A percentile compares a stretch with the other conserved stretches of the same genome.
These are phyloP conservation scores for Lichtheimia hyalospora DNA, from an alignment of 371 early-diverging fungal species.

Conservation along the genomic window DNA sequence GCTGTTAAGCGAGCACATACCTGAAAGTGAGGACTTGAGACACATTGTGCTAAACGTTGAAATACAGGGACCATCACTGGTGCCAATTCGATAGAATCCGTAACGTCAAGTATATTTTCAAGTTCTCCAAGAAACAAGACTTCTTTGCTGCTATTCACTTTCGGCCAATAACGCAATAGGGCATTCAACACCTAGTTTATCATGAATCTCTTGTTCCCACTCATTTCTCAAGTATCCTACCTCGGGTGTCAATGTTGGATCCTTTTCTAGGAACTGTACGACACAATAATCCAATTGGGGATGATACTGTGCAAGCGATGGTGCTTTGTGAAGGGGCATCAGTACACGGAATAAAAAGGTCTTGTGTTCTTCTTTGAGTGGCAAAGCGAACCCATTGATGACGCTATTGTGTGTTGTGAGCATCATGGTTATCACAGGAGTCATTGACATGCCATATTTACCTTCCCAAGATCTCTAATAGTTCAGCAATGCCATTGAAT, in stretches of 20 bases:
- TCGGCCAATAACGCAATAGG: slow-evolving; percentile 95
- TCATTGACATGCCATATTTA: slow-evolving; percentile 15
- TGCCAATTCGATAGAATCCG: slow-evolving; percentile 84
- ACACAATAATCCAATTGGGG: slow-evolving; percentile 97
- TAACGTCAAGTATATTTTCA: slow-evolving; percentile 94
- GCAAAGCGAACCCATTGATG: slow-evolving; percentile 97
- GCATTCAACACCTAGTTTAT: slow-evolving; percentile 71
- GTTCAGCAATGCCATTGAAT: slow-evolving; percentile 96
- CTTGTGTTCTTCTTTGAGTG: slow-evolving; percentile 97
- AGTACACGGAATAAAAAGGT: slow-evolving; percentile 89
- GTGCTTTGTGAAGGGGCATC: slow-evolving; percentile 93
- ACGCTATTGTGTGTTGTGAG: slow-evolving; percentile 59
- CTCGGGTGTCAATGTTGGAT: slow-evolving; percentile 83
- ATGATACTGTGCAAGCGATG: slow-evolving; percentile 86
- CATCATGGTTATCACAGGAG: not conserved
- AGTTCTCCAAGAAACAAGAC: slow-evolving; percentile 96
- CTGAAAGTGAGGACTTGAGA: slow-evolving; percentile 95
- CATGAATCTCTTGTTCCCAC: too few species aligned
- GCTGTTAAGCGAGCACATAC: slow-evolving; percentile 35
- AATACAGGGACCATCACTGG: slow-evolving; percentile 88
- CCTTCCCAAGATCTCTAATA: slow-evolving; percentile 95
- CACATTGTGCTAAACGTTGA: slow-evolving; percentile 87
- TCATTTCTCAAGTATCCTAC: slow-evolving; percentile 23
- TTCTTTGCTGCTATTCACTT: slow-evolving; percentile 96
- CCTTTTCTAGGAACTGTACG: slow-evolving; percentile 97